These are phyloP conservation scores for Astragalus glycyphyllos DNA, from an alignment of 306 rosid species.

Conservation along the genomic window DNA sequence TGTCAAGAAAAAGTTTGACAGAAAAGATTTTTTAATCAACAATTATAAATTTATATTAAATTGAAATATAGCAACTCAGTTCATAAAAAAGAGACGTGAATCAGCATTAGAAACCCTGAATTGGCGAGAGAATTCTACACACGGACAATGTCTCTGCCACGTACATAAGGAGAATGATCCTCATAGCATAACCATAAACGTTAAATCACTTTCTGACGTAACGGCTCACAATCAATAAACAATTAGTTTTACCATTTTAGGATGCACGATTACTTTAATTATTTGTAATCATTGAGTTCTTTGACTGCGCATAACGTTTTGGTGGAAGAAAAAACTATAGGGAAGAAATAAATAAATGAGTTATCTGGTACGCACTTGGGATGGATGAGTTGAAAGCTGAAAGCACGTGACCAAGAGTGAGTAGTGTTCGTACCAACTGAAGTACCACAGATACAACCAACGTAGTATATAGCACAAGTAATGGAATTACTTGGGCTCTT, in stretches of 20 bases:
- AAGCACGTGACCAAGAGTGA: constrained; percentile 44
- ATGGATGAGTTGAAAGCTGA: constrained; percentile 10
- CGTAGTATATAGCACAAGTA: too few relatives aligned
- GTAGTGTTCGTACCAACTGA: too few relatives aligned
- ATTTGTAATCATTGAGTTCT: constrained; percentile 15
- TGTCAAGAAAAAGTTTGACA: too few relatives aligned
- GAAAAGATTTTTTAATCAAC: too few relatives aligned
- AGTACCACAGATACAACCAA: too few relatives aligned
- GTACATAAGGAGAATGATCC: background rate
- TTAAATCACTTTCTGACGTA: constrained; percentile 25
- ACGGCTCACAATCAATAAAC: constrained; percentile 34
- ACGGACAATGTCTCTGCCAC: background rate
- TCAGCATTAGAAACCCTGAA: too few relatives aligned
- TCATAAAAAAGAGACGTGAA: too few relatives aligned
- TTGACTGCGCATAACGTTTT: background rate
- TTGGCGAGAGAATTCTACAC: background rate
- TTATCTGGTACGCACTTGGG: background rate
- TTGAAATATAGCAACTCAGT: too few relatives aligned
- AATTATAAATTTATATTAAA: too few relatives aligned
- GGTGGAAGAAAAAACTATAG: background rate
- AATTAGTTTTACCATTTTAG: background rate
- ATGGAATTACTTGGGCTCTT: too few relatives aligned
- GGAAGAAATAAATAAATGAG: too few relatives aligned
- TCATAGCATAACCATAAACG: background rate
- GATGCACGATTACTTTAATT: background rate